Evolutionary conservation across 495 filamentous ascomycete genomes (phyloP).

Genomic region (Daldinia caldariorum): DNA sequence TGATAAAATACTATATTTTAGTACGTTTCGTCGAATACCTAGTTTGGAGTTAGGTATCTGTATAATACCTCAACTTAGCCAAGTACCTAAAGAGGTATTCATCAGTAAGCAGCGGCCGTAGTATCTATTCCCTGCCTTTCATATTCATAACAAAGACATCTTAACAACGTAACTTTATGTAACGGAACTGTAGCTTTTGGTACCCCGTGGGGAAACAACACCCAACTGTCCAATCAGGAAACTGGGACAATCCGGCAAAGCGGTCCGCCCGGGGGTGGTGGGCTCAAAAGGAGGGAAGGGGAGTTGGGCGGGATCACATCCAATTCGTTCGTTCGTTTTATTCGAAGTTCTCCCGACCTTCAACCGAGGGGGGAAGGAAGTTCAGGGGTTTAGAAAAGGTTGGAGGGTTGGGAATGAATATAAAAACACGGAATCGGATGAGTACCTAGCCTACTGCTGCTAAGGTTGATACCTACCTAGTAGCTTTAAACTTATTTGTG

Average conservation of each 20-base stretch:
- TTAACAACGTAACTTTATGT: no score
- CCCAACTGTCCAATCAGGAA: neutral
- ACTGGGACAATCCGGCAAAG: slow-evolving; percentile 5
- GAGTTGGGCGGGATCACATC: slow-evolving; percentile 10
- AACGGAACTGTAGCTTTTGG: neutral
- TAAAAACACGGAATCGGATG: neutral
- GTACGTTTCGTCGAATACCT: neutral
- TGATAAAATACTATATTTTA: neutral
- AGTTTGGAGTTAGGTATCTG: neutral
- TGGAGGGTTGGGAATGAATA: neutral
- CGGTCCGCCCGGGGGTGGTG: slow-evolving; percentile 3
- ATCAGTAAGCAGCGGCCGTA: no score
- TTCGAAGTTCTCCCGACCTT: slow-evolving; percentile 18
- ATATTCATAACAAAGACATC: no score
- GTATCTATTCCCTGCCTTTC: no score
- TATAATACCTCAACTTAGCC: no score
- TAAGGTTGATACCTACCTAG: no score
- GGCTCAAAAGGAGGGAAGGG: neutral
- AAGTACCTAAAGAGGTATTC: neutral
- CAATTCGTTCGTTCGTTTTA: slow-evolving; percentile 4
- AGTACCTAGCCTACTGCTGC: neutral
- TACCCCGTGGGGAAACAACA: neutral
- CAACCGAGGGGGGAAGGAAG: slow-evolving; percentile 9
- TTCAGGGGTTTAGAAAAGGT: neutral
- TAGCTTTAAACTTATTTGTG: no score